These are phyloP conservation scores for Wickerhamiella lipophila DNA, from an alignment of 805 yeast genomes.

Conservation along the genomic window DNA sequence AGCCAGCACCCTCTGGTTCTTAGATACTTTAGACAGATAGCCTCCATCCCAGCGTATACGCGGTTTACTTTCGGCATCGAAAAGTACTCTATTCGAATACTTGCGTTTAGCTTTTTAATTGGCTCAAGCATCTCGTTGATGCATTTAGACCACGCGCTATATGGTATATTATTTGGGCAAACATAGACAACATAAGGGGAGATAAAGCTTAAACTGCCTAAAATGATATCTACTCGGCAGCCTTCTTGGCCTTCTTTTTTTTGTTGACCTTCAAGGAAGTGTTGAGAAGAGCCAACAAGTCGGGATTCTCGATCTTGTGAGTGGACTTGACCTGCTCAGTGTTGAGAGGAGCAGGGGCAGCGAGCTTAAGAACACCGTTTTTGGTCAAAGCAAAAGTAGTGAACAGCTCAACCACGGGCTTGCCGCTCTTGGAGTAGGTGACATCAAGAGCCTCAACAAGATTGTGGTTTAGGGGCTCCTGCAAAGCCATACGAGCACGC, in stretches of 20 bases:
- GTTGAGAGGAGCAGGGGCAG: conserved; percentile 38
- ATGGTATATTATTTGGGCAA: too few species aligned
- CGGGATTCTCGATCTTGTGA: conserved; percentile 40
- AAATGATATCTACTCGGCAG: conserved; percentile 2
- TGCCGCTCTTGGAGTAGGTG: conserved; percentile 52
- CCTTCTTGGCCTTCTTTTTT: conserved; percentile 31
- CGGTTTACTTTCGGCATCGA: too few species aligned
- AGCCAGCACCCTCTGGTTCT: too few species aligned
- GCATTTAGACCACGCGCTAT: too few species aligned
- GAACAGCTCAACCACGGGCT: conserved; percentile 55
- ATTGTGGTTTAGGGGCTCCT: conserved; percentile 57
- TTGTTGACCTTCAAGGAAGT: conserved; percentile 38
- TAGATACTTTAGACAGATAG: not conserved
- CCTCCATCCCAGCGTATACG: too few species aligned
- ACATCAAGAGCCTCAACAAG: conserved; percentile 58
- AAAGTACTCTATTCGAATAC: too few species aligned
- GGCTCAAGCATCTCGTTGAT: too few species aligned
- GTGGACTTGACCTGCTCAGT: conserved; percentile 46
- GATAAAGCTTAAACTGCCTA: not conserved
- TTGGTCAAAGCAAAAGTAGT: conserved; percentile 65
- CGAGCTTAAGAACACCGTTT: conserved; percentile 54
- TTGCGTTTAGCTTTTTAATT: too few species aligned
- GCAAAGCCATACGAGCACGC: conserved; percentile 60
- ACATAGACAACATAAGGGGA: too few species aligned
- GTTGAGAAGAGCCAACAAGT: conserved; percentile 35